Conservation (phyloP, 805 yeast genomes). For the Candida methanosorbosa region DNA sequence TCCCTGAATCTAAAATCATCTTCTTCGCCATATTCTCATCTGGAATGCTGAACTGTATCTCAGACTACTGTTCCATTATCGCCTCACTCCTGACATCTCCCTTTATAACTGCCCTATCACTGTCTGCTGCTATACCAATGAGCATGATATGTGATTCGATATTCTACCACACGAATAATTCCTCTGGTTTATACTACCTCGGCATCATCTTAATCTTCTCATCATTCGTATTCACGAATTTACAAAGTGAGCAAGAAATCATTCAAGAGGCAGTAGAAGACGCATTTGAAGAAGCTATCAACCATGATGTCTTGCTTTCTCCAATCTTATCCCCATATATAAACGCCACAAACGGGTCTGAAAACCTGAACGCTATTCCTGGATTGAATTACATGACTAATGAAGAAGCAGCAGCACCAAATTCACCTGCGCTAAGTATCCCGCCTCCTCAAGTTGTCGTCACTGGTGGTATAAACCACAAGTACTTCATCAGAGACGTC, state of each 20-base stretch:
- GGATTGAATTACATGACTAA: no score
- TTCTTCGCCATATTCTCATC: slow-evolving; percentile 28
- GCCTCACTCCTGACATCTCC: slow-evolving; percentile 49
- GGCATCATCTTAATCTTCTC: slow-evolving; percentile 40
- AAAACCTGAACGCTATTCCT: neutral
- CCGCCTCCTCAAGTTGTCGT: slow-evolving; percentile 18
- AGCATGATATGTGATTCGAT: slow-evolving; percentile 38
- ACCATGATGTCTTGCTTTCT: slow-evolving; percentile 34
- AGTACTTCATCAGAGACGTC: slow-evolving; percentile 24
- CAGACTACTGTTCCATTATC: slow-evolving; percentile 41
- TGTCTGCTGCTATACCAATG: slow-evolving; percentile 45
- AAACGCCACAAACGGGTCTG: slow-evolving; percentile 15
- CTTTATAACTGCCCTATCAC: slow-evolving; percentile 39
- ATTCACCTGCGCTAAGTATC: neutral
- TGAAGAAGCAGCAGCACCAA: neutral
- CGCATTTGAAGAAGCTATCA: slow-evolving; percentile 39
- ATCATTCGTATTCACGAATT: slow-evolving; percentile 38
- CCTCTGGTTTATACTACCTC: slow-evolving; percentile 28
- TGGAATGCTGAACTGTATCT: slow-evolving; percentile 36
- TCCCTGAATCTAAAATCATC: slow-evolving; percentile 30
- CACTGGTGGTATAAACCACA: slow-evolving; percentile 26
- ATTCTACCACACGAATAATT: slow-evolving; percentile 24
- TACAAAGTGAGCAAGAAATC: slow-evolving; percentile 35
- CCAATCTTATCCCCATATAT: slow-evolving; percentile 38
- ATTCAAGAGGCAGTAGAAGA: slow-evolving; percentile 39